Evolutionary conservation across 352 stramenopile genomes (phyloP), one percentile per base, ranked within the genome.

Genomic region (Phytophthora capsici): DNA sequence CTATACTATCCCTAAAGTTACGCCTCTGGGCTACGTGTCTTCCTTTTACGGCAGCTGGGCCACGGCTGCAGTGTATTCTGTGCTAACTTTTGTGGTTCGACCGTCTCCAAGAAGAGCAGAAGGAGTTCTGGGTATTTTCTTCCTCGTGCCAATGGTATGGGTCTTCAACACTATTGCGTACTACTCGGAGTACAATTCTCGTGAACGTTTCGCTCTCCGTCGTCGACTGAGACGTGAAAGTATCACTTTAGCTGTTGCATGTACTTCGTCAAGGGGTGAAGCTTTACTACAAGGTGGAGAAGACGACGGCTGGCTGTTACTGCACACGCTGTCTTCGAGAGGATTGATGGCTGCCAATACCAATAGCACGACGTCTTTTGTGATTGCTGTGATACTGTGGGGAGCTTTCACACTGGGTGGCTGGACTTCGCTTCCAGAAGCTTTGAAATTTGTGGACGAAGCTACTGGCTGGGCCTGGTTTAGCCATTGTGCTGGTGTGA

Each of bases 161-260:
- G 85, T 93, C 36, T 94, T 94, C 59, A 94, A 92, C 47, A 90
- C 80, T 4, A 92, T 94, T 68, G 82, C 86, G 25, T 94, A 94
- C 71, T 94, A 91, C 59, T 91, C 82, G 2, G 86, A 94, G 73
- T 93, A 91, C 61, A 93, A 91, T 72, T 86, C 82, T 20, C 71
- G 86, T 12, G 86, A 94, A 61, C 80, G 86, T 8, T 94, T 93
- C 56, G 80, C 89, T 30, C 53, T 94, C 22, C 82, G 82, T 5
- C 78, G 82, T 3, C 71, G 86, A 10, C 59, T 94, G 40, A 69
- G 79, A n/a, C 79, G 79, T 36, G 86, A 94, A 63, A 91, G 86
- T 62, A 94, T 94, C 54, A 86, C 83, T 10, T 51, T 94, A 8
- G 86, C 86, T 0, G 82, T 94, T 12, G 80, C 78, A 4, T 81